Conservation (phyloP, 2,329 filamentous ascomycete species). For the Colletotrichum liaoningense region DNA sequence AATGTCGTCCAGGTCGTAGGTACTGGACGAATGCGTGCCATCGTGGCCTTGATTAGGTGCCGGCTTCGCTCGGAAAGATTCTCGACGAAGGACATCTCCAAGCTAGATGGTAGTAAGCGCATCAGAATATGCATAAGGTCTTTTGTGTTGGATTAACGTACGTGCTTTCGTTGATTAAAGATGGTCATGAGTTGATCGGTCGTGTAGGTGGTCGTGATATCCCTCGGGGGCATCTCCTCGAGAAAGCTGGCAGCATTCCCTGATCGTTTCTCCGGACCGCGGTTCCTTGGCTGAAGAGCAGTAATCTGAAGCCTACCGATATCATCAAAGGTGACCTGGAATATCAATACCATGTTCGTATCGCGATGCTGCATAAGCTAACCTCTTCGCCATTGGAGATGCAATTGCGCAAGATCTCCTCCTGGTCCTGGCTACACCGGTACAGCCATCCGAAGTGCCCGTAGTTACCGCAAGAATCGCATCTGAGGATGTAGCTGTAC, state of each 20-base stretch:
- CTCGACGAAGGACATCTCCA: conserved; percentile 23
- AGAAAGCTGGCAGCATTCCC: conserved; percentile 57
- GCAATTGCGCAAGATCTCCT: conserved; percentile 49
- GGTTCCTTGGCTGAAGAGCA: conserved; percentile 48
- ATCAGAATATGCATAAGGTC: neutral
- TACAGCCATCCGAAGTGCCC: conserved; percentile 79
- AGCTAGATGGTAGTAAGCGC: neutral
- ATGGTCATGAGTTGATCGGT: conserved; percentile 59
- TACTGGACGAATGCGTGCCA: neutral
- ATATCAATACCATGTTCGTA: conserved; percentile 36
- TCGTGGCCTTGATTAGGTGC: neutral
- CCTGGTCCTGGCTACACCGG: conserved; percentile 74
- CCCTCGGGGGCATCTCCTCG: conserved; percentile 54
- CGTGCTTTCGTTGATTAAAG: conserved; percentile 62
- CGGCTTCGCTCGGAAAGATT: conserved; percentile 21
- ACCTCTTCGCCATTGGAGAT: conserved; percentile 44
- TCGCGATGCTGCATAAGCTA: conserved; percentile 32
- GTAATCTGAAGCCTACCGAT: conserved; percentile 47
- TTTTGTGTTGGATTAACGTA: conserved; percentile 42
- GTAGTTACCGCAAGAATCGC: conserved; percentile 66
- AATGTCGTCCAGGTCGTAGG: conserved; percentile 6
- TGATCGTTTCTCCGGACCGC: conserved; percentile 53
- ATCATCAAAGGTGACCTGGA: conserved; percentile 46
- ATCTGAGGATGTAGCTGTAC: conserved; percentile 64
- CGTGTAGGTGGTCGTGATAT: conserved; percentile 53